Conservation (phyloP, 371 early-diverging fungal genomes). For the Mortierella sp. region DNA sequence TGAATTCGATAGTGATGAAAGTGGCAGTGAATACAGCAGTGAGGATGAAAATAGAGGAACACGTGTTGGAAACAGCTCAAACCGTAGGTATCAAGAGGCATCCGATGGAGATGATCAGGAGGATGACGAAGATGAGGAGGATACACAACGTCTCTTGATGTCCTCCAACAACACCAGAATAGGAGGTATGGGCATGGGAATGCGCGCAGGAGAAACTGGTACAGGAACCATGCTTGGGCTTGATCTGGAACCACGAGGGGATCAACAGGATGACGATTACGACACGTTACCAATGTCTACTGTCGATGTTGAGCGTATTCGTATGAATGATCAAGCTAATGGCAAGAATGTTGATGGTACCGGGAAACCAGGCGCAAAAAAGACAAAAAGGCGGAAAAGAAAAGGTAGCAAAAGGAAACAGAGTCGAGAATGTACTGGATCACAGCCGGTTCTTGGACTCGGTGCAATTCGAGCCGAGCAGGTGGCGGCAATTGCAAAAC, state of each 20-base stretch:
- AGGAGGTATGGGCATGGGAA: conserved; percentile 52
- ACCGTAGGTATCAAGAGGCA: conserved; percentile 3
- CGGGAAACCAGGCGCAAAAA: not conserved
- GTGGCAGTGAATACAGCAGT: conserved; percentile 17
- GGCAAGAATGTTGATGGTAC: not conserved
- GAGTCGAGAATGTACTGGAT: not conserved
- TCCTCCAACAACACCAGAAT: conserved; percentile 30
- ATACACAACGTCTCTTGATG: conserved; percentile 38
- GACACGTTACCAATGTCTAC: conserved; percentile 38
- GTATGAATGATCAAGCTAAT: conserved; percentile 4
- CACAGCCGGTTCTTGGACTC: conserved; percentile 19
- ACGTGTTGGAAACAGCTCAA: too few relatives aligned
- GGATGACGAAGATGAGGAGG: conserved; percentile 18
- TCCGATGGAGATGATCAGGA: conserved; percentile 16
- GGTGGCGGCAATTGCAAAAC: conserved; percentile 39
- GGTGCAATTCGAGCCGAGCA: conserved; percentile 40
- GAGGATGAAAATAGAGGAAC: not conserved
- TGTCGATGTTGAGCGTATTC: conserved; percentile 6
- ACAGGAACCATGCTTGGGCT: conserved; percentile 51
- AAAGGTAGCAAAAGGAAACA: not conserved
- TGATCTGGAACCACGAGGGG: conserved; percentile 42
- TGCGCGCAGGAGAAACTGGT: conserved; percentile 52
- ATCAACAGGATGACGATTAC: conserved; percentile 13
- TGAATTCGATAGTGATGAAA: conserved; percentile 1
- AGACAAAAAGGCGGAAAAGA: conserved; percentile 8